Evolutionary conservation across 495 filamentous ascomycete species (phyloP).

Genomic region (Aspergillus panamensis): DNA sequence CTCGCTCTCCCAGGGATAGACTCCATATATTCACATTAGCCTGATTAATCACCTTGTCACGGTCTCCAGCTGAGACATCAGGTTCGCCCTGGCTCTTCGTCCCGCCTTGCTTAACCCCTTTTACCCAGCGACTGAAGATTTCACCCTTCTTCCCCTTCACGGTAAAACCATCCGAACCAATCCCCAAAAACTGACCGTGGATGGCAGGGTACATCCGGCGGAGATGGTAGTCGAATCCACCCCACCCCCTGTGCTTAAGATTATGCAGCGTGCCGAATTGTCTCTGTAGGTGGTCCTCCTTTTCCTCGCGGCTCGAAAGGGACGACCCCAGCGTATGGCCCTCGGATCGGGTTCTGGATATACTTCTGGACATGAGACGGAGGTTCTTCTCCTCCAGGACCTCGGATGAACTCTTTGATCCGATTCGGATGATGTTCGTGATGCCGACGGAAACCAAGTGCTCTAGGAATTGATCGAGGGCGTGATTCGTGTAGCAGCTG

Average conservation of each 20-base stretch:
- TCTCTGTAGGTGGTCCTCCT: conserved; percentile 13
- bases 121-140: background rate
- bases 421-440: conserved; percentile 63
- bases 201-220: conserved; percentile 11
- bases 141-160: background rate
- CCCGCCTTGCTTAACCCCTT: conserved; percentile 9
- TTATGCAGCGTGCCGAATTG: conserved; percentile 6
- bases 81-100: background rate
- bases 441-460: conserved; percentile 54
- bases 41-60: background rate
- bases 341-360: conserved; percentile 39
- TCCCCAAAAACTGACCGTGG: conserved; percentile 26
- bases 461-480: conserved; percentile 69
- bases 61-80: background rate
- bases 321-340: conserved; percentile 13
- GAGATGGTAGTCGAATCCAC: conserved; percentile 11
- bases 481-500: conserved; percentile 70
- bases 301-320: background rate
- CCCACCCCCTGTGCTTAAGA: conserved; percentile 19
- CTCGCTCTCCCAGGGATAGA: background rate
- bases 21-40: background rate
- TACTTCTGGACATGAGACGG: conserved; percentile 27
- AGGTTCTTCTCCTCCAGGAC: conserved; percentile 39
- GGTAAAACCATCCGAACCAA: conserved; percentile 27
- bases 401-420: conserved; percentile 60